These are phyloP conservation scores for Solanum medicagineum DNA, from an alignment of 257 asterid species.

Conservation along the genomic window DNA sequence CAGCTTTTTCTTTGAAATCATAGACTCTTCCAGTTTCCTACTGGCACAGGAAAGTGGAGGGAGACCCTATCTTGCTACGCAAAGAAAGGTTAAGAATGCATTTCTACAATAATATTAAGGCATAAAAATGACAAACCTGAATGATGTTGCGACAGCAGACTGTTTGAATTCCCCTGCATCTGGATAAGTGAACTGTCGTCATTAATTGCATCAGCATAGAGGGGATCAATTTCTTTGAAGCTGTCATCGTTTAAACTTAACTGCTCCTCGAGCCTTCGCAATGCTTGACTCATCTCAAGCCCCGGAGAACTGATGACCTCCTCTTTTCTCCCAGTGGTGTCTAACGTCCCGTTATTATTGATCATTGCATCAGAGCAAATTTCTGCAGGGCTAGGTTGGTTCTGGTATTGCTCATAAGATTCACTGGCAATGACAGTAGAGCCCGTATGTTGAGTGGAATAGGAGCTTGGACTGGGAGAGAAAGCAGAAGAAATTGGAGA, in stretches of 20 bases:
- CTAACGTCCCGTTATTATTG: conserved; percentile 5
- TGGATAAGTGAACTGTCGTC: conserved; percentile 28
- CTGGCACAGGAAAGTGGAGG: neutral
- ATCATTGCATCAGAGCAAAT: conserved; percentile 26
- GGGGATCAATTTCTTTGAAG: conserved; percentile 11
- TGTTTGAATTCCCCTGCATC: conserved; percentile 18
- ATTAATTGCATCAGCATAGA: conserved; percentile 17
- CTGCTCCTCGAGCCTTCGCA: conserved; percentile 59
- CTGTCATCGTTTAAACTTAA: conserved; percentile 68
- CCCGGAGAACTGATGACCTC: conserved; percentile 38
- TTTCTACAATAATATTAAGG: neutral
- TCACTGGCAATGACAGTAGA: conserved; percentile 25
- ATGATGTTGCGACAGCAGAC: conserved; percentile 21
- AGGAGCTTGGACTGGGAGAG: conserved; percentile 34
- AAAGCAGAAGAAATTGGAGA: conserved; percentile 27
- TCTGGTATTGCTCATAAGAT: conserved; percentile 25
- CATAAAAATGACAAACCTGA: conserved; percentile 17
- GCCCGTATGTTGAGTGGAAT: conserved; percentile 26
- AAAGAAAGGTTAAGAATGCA: neutral
- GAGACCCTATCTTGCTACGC: neutral
- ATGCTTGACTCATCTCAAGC: conserved; percentile 41
- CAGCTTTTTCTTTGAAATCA: neutral
- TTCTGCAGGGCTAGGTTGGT: conserved; percentile 44
- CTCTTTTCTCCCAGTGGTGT: conserved; percentile 17
- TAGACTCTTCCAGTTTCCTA: neutral